Percentiles rank a stretch among this genome's conserved stretches.
Evolutionary conservation across 495 filamentous ascomycete genomes (phyloP).

Genomic region (Venustampulla echinocandica): DNA sequence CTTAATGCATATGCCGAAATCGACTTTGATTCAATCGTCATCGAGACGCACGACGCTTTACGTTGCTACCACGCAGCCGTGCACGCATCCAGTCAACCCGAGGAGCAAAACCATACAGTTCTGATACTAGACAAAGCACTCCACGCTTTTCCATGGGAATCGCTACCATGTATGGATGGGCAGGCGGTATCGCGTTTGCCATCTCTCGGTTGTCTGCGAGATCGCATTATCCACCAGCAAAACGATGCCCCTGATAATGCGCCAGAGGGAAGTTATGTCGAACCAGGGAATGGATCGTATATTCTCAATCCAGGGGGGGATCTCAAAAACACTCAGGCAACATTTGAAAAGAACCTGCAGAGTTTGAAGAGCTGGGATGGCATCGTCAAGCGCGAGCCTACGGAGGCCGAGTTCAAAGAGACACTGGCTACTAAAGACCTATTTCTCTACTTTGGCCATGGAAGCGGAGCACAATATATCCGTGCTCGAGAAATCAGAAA

Average conservation of each 20-base stretch:
- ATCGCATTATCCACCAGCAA: conserved; percentile 48
- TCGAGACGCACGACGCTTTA: conserved; percentile 76
- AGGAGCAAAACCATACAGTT: conserved; percentile 61
- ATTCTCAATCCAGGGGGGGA: conserved; percentile 85
- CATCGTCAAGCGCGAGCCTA: conserved; percentile 58
- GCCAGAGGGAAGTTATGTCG: conserved; percentile 44
- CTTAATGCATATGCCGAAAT: conserved; percentile 96
- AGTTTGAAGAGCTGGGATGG: conserved; percentile 52
- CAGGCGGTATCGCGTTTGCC: conserved; percentile 76
- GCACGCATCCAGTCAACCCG: conserved; percentile 17
- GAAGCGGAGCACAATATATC: conserved; percentile 90
- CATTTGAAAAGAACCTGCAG: conserved; percentile 54
- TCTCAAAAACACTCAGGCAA: conserved; percentile 66
- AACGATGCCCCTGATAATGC: conserved; percentile 23
- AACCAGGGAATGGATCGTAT: conserved; percentile 58
- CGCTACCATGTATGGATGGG: conserved; percentile 74
- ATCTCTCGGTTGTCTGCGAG: conserved; percentile 69
- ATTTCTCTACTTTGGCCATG: conserved; percentile 91
- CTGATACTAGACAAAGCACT: conserved; percentile 87
- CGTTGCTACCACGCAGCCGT: conserved; percentile 62
- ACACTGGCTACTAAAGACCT: conserved; percentile 53
- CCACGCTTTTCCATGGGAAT: conserved; percentile 93
- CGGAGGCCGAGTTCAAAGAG: conserved; percentile 64
- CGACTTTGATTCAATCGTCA: conserved; percentile 82
- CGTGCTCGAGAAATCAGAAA: conserved; percentile 67